Conservation (phyloP, 2,329 filamentous ascomycete genomes). For the Stemphylium beticola region DNA sequence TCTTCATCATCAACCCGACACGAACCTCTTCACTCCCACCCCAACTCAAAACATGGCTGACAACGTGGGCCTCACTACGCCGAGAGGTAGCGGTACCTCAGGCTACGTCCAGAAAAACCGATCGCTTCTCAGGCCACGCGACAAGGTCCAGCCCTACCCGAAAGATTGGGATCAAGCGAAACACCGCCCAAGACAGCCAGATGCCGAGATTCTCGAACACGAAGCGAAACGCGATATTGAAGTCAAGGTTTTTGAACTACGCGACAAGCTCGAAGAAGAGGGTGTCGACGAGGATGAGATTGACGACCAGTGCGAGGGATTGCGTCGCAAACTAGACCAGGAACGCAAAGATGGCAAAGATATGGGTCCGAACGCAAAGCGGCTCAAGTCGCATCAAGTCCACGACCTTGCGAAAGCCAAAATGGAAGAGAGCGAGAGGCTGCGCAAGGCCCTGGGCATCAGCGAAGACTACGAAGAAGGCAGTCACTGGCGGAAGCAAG, state of each 20-base stretch:
- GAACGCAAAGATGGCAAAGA: constrained; percentile 49
- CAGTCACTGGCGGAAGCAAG: constrained; percentile 82
- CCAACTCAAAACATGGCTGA: constrained; percentile 72
- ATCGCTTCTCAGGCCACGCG: constrained; percentile 84
- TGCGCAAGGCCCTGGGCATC: constrained; percentile 86
- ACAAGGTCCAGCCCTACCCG: constrained; percentile 78
- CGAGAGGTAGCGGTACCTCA: constrained; percentile 92
- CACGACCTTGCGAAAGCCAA: constrained; percentile 97
- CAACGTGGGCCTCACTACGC: constrained; percentile 94
- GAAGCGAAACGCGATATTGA: constrained; percentile 90
- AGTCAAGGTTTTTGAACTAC: constrained; percentile 88
- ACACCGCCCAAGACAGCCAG: constrained; percentile 82
- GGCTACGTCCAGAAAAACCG: constrained; percentile 97
- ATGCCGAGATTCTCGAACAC: constrained; percentile 92
- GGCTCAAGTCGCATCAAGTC: constrained; percentile 89
- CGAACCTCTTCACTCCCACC: background rate
- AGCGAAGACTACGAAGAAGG: constrained; percentile 85
- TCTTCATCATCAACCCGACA: background rate
- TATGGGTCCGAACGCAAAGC: constrained; percentile 53
- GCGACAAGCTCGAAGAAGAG: constrained; percentile 91
- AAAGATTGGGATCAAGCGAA: constrained; percentile 71
- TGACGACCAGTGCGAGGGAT: constrained; percentile 72
- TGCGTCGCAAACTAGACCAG: constrained; percentile 68
- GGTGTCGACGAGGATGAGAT: constrained; percentile 90
- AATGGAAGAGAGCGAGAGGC: constrained; percentile 89